phyloP scores from a whole-genome alignment of 305 asterid species.

The Plantago coronopus region DNA sequence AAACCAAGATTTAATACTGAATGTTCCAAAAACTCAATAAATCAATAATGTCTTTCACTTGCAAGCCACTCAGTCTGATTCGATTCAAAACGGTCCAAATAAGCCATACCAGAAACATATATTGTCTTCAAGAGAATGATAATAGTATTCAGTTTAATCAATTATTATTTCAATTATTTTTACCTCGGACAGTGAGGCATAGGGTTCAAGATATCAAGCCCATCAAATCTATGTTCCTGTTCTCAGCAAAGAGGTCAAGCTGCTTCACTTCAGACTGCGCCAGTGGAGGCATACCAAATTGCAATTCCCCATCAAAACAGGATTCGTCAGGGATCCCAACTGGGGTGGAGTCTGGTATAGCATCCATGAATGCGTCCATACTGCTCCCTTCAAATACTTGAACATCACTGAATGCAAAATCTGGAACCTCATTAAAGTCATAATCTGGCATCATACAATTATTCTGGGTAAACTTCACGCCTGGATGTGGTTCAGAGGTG shows the following conservation, averaged over 20 bases:
- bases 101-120: too few relatives aligned
- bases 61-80: too few relatives aligned
- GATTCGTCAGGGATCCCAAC: constrained; percentile 22
- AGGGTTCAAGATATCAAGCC: constrained; percentile 11
- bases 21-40: too few relatives aligned
- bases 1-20: too few relatives aligned
- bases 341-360: constrained; percentile 19
- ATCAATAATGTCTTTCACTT: too few relatives aligned
- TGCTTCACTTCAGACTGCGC: constrained; percentile 45
- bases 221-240: constrained; percentile 24
- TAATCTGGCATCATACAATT: constrained; percentile 29
- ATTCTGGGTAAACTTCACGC: constrained; percentile 20
- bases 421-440: constrained; percentile 40
- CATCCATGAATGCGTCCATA: constrained; percentile 36
- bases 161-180: too few relatives aligned
- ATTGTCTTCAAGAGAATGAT: too few relatives aligned
- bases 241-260: constrained; percentile 24
- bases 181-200: not conserved
- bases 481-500: constrained; percentile 18
- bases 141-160: too few relatives aligned
- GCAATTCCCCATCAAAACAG: constrained; percentile 37
- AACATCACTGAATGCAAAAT: constrained; percentile 30
- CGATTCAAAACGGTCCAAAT: too few relatives aligned
- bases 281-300: constrained; percentile 36
- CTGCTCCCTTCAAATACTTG: constrained; percentile 33